Evolutionary conservation across 352 stramenopile genomes (phyloP).

Genomic region (Phytophthora tentaculata): DNA sequence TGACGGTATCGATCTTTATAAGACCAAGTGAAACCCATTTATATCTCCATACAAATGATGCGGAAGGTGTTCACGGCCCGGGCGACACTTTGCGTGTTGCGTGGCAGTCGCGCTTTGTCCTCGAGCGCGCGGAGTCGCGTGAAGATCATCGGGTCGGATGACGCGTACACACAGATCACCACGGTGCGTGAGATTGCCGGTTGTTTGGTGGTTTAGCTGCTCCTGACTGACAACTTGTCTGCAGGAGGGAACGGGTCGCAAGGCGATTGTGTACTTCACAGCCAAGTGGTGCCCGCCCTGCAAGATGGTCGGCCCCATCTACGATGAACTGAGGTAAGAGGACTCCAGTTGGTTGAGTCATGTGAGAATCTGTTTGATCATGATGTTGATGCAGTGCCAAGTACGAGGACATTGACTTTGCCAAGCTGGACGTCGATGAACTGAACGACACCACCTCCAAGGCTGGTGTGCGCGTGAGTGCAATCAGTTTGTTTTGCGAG

Average conservation of each 20-base stretch:
- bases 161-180: slow-evolving; percentile 73
- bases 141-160: slow-evolving; percentile 77
- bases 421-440: slow-evolving; percentile 88
- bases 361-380: not conserved
- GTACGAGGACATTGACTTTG: slow-evolving; percentile 78
- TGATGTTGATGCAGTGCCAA: slow-evolving; percentile 43
- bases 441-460: slow-evolving; percentile 80
- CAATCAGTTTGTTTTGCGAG: too few species aligned
- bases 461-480: slow-evolving; percentile 80
- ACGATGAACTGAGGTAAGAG: slow-evolving; percentile 81
- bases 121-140: slow-evolving; percentile 64
- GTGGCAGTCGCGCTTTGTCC: slow-evolving; percentile 35
- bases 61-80: slow-evolving; percentile 38
- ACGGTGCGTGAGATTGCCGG: slow-evolving; percentile 44
- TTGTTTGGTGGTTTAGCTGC: not conserved
- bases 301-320: slow-evolving; percentile 92
- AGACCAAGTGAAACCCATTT: slow-evolving; percentile 12
- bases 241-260: slow-evolving; percentile 66
- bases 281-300: slow-evolving; percentile 92
- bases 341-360: not conserved
- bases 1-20: not conserved
- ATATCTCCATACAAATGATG: slow-evolving; percentile 49
- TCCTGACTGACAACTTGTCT: slow-evolving; percentile 5
- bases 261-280: slow-evolving; percentile 90
- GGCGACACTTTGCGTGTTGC: slow-evolving; percentile 27